phyloP scores from a whole-genome alignment of 2,329 filamentous ascomycete species.

The Colletotrichum phormii region DNA sequence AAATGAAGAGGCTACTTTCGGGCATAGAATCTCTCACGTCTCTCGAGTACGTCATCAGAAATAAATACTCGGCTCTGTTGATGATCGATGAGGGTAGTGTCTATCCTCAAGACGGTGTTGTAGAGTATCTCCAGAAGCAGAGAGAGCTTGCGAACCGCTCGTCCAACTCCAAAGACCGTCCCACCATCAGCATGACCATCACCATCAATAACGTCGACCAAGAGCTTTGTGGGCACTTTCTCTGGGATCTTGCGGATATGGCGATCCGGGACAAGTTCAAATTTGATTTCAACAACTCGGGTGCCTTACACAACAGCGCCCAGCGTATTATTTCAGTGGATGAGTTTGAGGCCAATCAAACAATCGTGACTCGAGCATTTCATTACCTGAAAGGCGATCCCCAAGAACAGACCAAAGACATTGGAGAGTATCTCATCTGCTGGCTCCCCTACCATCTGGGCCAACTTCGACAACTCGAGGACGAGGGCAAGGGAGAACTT shows the following conservation, averaged over 20 bases:
- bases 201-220: neutral
- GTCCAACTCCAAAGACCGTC: neutral
- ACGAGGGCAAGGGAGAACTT: neutral
- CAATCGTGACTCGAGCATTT: neutral
- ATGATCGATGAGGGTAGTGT: neutral
- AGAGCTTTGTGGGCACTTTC: neutral
- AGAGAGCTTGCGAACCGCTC: neutral
- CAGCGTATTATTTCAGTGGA: neutral
- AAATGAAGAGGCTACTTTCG: neutral
- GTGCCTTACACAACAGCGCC: neutral
- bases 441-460: neutral
- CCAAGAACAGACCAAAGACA: neutral
- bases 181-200: neutral
- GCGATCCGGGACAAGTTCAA: neutral
- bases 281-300: neutral
- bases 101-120: neutral
- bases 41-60: neutral
- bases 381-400: neutral
- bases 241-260: neutral
- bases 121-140: neutral
- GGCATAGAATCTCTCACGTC: neutral
- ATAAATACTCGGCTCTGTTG: neutral
- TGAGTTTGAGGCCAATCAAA: neutral
- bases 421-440: neutral
- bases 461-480: neutral